Evolutionary conservation across 441 rosid genomes (phyloP).

Genomic region (Melastoma candidum): DNA sequence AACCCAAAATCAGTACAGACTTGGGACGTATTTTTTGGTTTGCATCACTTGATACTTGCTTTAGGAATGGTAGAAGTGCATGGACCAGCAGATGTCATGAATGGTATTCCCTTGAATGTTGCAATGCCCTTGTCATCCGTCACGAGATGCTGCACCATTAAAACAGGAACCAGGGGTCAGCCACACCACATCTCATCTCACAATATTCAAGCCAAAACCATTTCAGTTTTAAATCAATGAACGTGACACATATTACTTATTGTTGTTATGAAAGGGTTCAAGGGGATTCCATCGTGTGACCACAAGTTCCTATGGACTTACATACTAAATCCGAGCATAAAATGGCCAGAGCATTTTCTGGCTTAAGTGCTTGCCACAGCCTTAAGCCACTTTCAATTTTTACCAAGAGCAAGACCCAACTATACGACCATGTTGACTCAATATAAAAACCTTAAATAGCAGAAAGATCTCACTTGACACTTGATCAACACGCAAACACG

Average conservation of each 20-base stretch:
- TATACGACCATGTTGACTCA: no score
- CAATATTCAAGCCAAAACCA: constrained; percentile 7
- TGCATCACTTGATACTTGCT: constrained; percentile 62
- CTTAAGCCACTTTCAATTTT: no score
- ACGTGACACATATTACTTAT: not conserved
- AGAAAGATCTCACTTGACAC: not conserved
- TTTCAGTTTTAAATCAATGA: not conserved
- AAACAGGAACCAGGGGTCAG: not conserved
- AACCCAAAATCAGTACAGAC: no score
- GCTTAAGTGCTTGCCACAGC: no score
- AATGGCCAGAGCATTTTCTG: no score
- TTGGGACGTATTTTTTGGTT: no score
- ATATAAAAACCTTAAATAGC: no score
- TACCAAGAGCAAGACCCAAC: no score
- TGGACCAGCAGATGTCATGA: constrained; percentile 90
- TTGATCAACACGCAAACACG: not conserved
- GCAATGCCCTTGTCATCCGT: constrained; percentile 89
- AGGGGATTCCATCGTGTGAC: no score
- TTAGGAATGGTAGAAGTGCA: constrained; percentile 63
- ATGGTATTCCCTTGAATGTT: constrained; percentile 82
- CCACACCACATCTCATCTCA: not conserved
- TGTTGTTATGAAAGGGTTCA: no score
- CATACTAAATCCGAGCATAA: no score
- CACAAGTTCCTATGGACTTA: no score
- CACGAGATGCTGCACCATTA: constrained; percentile 58